Conservation (phyloP, 257 asterid species). For the Echites panduratus region DNA sequence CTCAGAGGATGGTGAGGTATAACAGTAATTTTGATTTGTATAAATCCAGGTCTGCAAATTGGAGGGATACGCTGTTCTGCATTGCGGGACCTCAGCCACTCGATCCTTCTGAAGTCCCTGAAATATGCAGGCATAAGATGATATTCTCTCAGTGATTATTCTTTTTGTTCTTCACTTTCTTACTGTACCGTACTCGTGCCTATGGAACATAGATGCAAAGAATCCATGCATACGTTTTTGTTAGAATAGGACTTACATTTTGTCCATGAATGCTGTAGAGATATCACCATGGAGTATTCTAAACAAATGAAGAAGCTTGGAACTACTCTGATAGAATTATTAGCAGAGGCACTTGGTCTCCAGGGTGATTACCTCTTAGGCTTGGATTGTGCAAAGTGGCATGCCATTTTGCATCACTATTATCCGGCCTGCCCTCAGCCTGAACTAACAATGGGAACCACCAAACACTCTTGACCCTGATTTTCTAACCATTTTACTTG, state of each 20-base stretch:
- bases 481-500: slow-evolving; percentile 23
- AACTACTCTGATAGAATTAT: slow-evolving; percentile 10
- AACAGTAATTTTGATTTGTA: not conserved
- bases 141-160: too few relatives aligned
- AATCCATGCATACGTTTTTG: too few relatives aligned
- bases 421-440: slow-evolving; percentile 29
- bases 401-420: slow-evolving; percentile 18
- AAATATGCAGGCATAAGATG: slow-evolving; percentile 10
- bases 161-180: not conserved
- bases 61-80: slow-evolving; percentile 3
- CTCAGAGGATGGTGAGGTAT: not conserved
- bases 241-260: not conserved
- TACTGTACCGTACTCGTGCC: too few relatives aligned
- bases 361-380: slow-evolving; percentile 15
- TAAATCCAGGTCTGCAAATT: not conserved
- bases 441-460: slow-evolving; percentile 25
- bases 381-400: slow-evolving; percentile 23
- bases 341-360: slow-evolving; percentile 25
- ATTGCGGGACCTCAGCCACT: slow-evolving; percentile 12
- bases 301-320: slow-evolving; percentile 16
- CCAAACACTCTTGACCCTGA: slow-evolving; percentile 21
- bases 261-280: slow-evolving; percentile 6
- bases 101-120: slow-evolving; percentile 17
- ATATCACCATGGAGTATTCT: slow-evolving; percentile 17
- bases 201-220: too few relatives aligned